phyloP scores from a whole-genome alignment of 2,329 filamentous ascomycete species.

The Colletotrichum filicis region DNA sequence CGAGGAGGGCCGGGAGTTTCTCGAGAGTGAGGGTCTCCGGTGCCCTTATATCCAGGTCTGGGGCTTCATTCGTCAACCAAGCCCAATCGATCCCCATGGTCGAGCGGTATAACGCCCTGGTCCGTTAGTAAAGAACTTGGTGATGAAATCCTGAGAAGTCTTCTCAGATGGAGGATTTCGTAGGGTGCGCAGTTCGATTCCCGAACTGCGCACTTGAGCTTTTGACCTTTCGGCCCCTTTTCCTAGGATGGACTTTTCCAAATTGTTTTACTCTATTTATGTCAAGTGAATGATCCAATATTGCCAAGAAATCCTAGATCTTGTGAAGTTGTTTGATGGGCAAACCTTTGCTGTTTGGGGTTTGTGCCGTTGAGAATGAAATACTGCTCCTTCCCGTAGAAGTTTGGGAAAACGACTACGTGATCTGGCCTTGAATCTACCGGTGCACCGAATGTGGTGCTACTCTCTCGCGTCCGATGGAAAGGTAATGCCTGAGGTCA shows the following conservation, averaged over 20 bases:
- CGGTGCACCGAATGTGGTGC: neutral
- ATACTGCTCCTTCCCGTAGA: neutral
- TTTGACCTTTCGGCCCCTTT: neutral
- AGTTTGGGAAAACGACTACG: neutral
- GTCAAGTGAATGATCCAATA: neutral
- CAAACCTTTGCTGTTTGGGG: neutral
- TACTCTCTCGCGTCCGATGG: neutral
- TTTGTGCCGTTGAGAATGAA: neutral
- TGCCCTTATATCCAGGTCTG: neutral
- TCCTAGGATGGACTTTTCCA: neutral
- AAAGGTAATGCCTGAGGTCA: neutral
- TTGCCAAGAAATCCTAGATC: neutral
- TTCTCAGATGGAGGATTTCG: neutral
- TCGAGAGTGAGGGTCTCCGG: neutral
- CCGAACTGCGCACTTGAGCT: neutral
- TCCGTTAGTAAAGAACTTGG: slow-evolving; percentile 16
- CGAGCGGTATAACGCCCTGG: slow-evolving; percentile 10
- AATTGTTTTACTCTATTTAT: neutral
- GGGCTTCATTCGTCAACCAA: neutral
- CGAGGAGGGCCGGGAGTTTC: neutral
- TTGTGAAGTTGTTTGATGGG: too few species aligned
- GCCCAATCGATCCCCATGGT: slow-evolving; percentile 7
- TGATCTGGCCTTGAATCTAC: too few species aligned
- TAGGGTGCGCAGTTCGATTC: neutral
- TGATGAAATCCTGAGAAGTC: slow-evolving; percentile 2